Percentiles rank a stretch among this genome's conserved stretches.
These are phyloP conservation scores for Moricandia arvensis DNA, from an alignment of 345 rosid genomes.

Conservation along the genomic window DNA sequence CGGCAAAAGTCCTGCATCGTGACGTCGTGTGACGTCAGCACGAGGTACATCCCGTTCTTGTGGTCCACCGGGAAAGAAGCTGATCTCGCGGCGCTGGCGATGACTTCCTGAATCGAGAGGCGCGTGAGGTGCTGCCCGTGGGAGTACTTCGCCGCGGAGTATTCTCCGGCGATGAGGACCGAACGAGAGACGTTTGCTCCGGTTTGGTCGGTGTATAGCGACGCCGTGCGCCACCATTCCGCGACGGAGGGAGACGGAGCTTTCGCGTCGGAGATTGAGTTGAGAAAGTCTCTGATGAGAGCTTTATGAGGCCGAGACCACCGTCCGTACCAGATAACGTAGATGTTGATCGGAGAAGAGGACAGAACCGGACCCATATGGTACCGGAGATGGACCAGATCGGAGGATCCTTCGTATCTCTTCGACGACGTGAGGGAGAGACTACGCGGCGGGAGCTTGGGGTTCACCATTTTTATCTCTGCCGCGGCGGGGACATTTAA, in stretches of 20 bases:
- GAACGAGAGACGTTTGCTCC: slow-evolving; percentile 81
- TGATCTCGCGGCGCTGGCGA: slow-evolving; percentile 60
- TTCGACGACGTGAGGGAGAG: slow-evolving; percentile 54
- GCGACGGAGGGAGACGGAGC: slow-evolving; percentile 63
- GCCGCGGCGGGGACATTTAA: slow-evolving; percentile 26
- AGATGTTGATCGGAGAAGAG: slow-evolving; percentile 75
- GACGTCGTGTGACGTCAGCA: slow-evolving; percentile 75
- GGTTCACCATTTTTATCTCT: slow-evolving; percentile 48
- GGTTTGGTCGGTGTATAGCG: slow-evolving; percentile 95
- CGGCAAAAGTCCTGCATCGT: slow-evolving; percentile 88
- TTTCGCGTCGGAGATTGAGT: slow-evolving; percentile 59
- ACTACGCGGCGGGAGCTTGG: slow-evolving; percentile 66
- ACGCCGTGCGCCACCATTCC: slow-evolving; percentile 86
- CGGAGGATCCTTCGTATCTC: slow-evolving; percentile 83
- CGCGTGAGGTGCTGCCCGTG: slow-evolving; percentile 69
- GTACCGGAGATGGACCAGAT: slow-evolving; percentile 78
- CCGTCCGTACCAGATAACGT: slow-evolving; percentile 88
- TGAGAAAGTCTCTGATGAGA: slow-evolving; percentile 72
- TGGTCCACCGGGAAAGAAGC: slow-evolving; percentile 83
- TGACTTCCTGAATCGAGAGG: slow-evolving; percentile 75
- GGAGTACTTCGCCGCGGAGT: slow-evolving; percentile 56
- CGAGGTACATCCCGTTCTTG: slow-evolving; percentile 77
- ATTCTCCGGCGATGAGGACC: slow-evolving; percentile 68
- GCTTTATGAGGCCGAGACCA: slow-evolving; percentile 66
- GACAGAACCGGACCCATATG: slow-evolving; percentile 99